phyloP scores from a whole-genome alignment of 352 stramenopile species.

The Phytophthora citrophthora region DNA sequence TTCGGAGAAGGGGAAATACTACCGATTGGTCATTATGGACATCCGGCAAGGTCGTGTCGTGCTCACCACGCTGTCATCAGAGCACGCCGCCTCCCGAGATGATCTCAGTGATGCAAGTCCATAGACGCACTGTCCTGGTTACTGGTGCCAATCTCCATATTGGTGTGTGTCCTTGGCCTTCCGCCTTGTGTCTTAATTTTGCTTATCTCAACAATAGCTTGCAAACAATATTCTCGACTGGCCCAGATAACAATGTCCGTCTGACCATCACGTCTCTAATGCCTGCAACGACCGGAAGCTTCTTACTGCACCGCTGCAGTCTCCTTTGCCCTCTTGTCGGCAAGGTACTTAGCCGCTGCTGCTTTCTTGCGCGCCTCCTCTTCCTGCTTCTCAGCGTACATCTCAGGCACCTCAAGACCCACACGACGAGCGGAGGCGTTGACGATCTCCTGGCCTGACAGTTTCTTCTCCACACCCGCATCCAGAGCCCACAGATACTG shows the following conservation, averaged over 20 bases:
- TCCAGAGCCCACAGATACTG: constrained; percentile 81
- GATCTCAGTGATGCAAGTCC: constrained; percentile 53
- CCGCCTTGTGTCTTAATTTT: constrained; percentile 40
- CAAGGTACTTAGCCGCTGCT: constrained; percentile 62
- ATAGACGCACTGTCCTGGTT: constrained; percentile 38
- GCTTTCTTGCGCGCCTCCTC: constrained; percentile 41
- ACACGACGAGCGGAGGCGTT: constrained; percentile 78
- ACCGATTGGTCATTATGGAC: constrained; percentile 77
- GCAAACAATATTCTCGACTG: constrained; percentile 30
- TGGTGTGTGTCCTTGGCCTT: constrained; percentile 31
- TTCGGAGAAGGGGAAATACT: constrained; percentile 83
- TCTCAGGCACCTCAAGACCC: constrained; percentile 77
- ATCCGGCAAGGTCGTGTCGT: constrained; percentile 68
- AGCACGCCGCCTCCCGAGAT: constrained; percentile 53
- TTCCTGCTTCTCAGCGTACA: constrained; percentile 67
- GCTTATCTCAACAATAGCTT: constrained; percentile 37
- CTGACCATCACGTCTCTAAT: neutral
- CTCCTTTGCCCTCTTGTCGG: constrained; percentile 57
- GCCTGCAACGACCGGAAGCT: neutral
- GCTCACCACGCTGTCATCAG: constrained; percentile 60
- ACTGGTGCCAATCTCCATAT: constrained; percentile 18
- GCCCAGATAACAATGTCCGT: neutral
- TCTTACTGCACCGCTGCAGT: constrained; percentile 19
- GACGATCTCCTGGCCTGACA: constrained; percentile 76
- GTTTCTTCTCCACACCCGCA: constrained; percentile 68